These are phyloP conservation scores for Backusella psychrophila DNA, from an alignment of 192 early-diverging fungal genomes.

Conservation along the genomic window DNA sequence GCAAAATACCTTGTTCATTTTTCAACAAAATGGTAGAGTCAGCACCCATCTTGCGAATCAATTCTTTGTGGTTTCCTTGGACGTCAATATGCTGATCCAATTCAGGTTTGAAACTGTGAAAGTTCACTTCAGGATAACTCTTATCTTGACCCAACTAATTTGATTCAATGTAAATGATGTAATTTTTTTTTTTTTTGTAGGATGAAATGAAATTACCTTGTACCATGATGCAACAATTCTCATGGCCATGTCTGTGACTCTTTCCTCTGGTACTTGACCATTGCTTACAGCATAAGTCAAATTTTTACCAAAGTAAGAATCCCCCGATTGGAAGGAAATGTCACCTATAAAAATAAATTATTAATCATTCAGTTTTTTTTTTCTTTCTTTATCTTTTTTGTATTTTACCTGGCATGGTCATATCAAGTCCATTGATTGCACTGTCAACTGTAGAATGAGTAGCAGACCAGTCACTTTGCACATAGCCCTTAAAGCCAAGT, in stretches of 20 bases:
- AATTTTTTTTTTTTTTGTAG: background rate
- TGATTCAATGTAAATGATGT: background rate
- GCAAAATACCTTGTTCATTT: constrained; percentile 26
- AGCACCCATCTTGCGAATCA: constrained; percentile 23
- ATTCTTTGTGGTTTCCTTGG: constrained; percentile 17
- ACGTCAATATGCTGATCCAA: constrained; percentile 23
- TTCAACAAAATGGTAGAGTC: constrained; percentile 24
- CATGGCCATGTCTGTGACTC: constrained; percentile 17
- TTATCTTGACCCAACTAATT: constrained; percentile 10
- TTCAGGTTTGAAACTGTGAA: constrained; percentile 19
- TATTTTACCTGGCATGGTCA: constrained; percentile 37
- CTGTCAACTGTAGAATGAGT: constrained; percentile 35
- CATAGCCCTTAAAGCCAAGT: constrained; percentile 59
- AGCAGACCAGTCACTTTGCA: constrained; percentile 59
- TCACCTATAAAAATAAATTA: constrained; percentile 30
- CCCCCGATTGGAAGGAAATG: constrained; percentile 20
- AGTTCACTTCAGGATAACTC: constrained; percentile 18
- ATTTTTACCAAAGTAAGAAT: constrained; percentile 29
- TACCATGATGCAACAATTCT: constrained; percentile 37
- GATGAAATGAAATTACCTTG: constrained; percentile 21
- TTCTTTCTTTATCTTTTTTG: background rate
- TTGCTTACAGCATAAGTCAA: constrained; percentile 14
- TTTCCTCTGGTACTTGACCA: constrained; percentile 11
- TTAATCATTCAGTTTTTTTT: constrained; percentile 13
- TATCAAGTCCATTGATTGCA: constrained; percentile 38